These are phyloP conservation scores for Cryoendolithus antarcticus DNA, from an alignment of 2,329 filamentous ascomycete genomes.

Conservation along the genomic window DNA sequence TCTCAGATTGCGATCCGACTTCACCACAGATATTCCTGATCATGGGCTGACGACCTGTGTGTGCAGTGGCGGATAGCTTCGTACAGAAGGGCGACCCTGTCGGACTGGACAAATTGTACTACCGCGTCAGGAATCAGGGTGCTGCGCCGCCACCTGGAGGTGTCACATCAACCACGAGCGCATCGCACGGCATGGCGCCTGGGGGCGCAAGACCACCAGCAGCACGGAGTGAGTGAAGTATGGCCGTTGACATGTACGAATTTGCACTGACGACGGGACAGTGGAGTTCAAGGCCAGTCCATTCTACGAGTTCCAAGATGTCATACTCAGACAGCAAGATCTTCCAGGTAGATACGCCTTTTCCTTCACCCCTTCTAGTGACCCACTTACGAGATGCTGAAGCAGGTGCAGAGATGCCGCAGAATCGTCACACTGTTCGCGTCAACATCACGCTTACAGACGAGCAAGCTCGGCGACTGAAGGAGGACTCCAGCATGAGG, in stretches of 20 bases:
- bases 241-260: not conserved
- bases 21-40: conserved; percentile 10
- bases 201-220: conserved; percentile 1
- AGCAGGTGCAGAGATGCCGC: conserved; percentile 40
- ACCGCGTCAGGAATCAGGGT: conserved; percentile 30
- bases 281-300: conserved; percentile 57
- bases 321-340: conserved; percentile 51
- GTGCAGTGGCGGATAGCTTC: conserved; percentile 27
- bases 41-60: not conserved
- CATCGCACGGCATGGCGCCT: conserved; percentile 7
- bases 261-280: not conserved
- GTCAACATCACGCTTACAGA: conserved; percentile 48
- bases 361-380: conserved; percentile 4
- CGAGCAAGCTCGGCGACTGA: conserved; percentile 42
- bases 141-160: conserved; percentile 17
- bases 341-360: conserved; percentile 54
- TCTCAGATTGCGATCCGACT: not conserved
- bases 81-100: conserved; percentile 23
- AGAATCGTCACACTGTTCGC: conserved; percentile 45
- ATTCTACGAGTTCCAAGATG: conserved; percentile 62
- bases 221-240: conserved; percentile 1
- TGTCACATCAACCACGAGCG: conserved; percentile 1
- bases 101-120: conserved; percentile 26
- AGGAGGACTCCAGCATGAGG: conserved; percentile 49
- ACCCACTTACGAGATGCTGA: conserved; percentile 21